Base-by-base conservation (phyloP, 805 yeast genomes). In the Starmera quercuum region DNA sequence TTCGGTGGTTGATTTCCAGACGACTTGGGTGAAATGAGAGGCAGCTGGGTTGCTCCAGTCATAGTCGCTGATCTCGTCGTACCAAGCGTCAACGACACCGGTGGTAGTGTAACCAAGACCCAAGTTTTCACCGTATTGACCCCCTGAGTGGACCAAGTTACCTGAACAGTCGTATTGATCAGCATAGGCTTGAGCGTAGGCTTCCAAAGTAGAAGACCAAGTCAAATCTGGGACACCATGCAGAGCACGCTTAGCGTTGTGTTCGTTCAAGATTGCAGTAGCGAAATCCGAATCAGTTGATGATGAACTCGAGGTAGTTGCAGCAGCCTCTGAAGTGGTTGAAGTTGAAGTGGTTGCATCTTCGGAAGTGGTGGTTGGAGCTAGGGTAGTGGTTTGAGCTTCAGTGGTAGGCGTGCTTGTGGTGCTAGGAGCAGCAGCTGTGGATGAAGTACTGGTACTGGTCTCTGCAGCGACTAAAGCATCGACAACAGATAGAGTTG, bases 11-110 rank as follows among this genome's bases (percentile, higher is more conserved):
- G 64, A 53, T 49, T 72, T 75, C 95, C 95, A 85, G 34, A 85
- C 77, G 37, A 85, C 71, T 58, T 83, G 94, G 20, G 95, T 83
- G 64, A 83, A 85, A 58, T 85, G 95, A 31, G 90, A 90, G 29
- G 87, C 75, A 10, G 59, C 63, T 21, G 78, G 75, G 44, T 61
- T 62, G 19, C 66, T 51, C 58, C 67, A 75, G 51, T 69, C 59
- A 61, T 80, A 83, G 20, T 58, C 39, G 29, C 53, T 41, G 46
- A 77, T 71, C 58, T 83, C 95, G 44, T 66, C 59, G 66, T 81
- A 84, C 95, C 95, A 83, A 20, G 85, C 90, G 33, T 71, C 72
- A 29, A 81, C 83, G 17, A 82, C 66, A 26, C 56, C 56, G 9
- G 73, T 59, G 39, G 60, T 51, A 47, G 68, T 44, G 58, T 72